phyloP scores from a whole-genome alignment of 202 grass and related monocot species.

The Bolboschoenoplectus hybrid region DNA sequence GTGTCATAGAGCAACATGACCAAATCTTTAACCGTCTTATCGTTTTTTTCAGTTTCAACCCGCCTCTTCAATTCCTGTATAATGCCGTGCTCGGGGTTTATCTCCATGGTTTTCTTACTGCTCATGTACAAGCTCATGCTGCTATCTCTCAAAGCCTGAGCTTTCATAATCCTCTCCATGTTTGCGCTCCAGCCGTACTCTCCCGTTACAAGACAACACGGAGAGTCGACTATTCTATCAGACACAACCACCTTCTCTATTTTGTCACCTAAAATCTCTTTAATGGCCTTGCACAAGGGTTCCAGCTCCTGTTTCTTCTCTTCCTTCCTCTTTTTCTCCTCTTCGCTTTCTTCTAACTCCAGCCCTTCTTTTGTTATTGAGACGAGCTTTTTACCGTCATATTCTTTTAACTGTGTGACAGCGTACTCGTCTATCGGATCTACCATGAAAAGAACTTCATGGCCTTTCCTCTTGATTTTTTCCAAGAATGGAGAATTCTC shows the following conservation, averaged over 20 bases:
- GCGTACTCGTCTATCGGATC: constrained; percentile 70
- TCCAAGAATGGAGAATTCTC: constrained; percentile 67
- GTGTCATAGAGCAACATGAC: constrained; percentile 58
- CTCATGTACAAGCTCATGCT: constrained; percentile 62
- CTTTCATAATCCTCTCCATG: constrained; percentile 70
- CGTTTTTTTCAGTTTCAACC: constrained; percentile 42
- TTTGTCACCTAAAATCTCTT: constrained; percentile 52
- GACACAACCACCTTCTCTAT: constrained; percentile 65
- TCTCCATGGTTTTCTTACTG: constrained; percentile 73
- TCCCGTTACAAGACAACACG: constrained; percentile 55
- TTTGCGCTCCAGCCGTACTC: constrained; percentile 66
- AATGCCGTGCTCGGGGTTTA: constrained; percentile 65
- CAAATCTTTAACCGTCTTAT: constrained; percentile 61
- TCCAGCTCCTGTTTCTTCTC: constrained; percentile 52
- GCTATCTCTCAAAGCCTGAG: constrained; percentile 51
- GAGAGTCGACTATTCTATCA: constrained; percentile 58
- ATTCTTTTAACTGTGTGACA: constrained; percentile 60
- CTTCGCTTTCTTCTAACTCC: constrained; percentile 49
- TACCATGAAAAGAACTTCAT: constrained; percentile 66
- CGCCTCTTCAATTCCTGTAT: constrained; percentile 56
- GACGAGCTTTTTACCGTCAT: constrained; percentile 62
- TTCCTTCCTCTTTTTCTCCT: constrained; percentile 52
- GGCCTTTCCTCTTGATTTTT: constrained; percentile 57
- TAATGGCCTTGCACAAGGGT: constrained; percentile 58
- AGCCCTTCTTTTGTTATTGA: constrained; percentile 61